Evolutionary conservation across 768 basidiomycete species (phyloP), one percentile per base, ranked within the genome.

Genomic region (Tricholoma furcatifolium): DNA sequence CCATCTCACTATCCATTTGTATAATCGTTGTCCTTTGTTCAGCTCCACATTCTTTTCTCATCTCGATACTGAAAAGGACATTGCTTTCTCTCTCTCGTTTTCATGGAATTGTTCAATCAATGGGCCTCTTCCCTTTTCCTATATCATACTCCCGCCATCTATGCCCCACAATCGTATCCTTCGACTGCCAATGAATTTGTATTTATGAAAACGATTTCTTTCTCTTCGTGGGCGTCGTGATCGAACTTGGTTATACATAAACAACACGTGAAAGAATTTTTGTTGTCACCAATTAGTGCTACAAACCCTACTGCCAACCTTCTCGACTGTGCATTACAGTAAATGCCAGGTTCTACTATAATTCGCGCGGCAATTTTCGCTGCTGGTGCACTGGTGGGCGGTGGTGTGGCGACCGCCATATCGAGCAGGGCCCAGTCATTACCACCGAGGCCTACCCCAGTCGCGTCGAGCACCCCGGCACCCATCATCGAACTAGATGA

Each of bases 341-440:
- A 14, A 38, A 63, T 63, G 73, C 59, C 74, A 18, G 65, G 66
- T 17, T 67, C 79, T 30, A 70, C 73, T 43, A 57, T 85, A 49
- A 59, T 88, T 2, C 87, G 83, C 57, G 84, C 80, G 20, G 86
- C 84, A 20, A 78, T 88, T 44, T 95, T 96, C 65, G 85, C 93
- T 49, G 84, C 88, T 39, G 93, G 93, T 21, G 88, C 91, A 1
- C 65, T 86, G 20, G 72, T 94, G 21, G 93, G 93, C 35, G 91
- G 91, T 15, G 86, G 90, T 8, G 78, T 87, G 46, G 83, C 81
- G 27, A 75, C 79, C 3, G 77, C 66, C 15, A 63, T 85, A 10
- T 66, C 75, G 21, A 72, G 68, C 45, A 73, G 52, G 60, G 55
- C 67, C 58, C 57, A 57, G 41, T 27, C 20, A 38, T 49, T 23